A percentile compares a stretch with the other conserved stretches of the same genome.
Conservation (phyloP, 345 rosid species). For the Lenwebbia sp. region DNA sequence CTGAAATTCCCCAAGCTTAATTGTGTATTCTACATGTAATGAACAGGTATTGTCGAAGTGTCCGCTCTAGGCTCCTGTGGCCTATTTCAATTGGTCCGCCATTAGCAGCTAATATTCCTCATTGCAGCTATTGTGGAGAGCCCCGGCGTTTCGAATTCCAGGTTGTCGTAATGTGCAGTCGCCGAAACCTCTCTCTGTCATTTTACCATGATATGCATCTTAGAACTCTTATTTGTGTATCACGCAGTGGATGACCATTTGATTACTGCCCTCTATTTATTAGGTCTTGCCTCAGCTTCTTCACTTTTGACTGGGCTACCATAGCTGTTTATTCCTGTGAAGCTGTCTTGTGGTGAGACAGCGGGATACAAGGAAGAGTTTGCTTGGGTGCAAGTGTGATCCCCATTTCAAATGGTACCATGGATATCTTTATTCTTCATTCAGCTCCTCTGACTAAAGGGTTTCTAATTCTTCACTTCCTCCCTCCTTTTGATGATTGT, state of each 20-base stretch:
- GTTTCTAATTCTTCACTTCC: no score
- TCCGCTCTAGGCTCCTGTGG: constrained; percentile 58
- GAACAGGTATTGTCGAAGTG: constrained; percentile 36
- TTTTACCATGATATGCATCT: background rate
- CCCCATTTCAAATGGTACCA: constrained; percentile 5
- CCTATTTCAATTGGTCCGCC: constrained; percentile 55
- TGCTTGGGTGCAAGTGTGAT: constrained; percentile 60
- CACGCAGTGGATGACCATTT: background rate
- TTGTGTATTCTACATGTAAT: background rate
- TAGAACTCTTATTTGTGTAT: background rate
- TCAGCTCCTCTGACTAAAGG: background rate
- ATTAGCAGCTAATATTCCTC: constrained; percentile 50
- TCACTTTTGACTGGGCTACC: constrained; percentile 76
- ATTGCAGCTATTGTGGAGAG: constrained; percentile 62
- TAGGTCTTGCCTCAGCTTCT: constrained; percentile 84
- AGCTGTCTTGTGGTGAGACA: constrained; percentile 60
- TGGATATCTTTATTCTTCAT: background rate
- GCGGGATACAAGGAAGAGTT: constrained; percentile 57
- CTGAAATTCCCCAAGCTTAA: background rate
- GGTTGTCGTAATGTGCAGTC: constrained; percentile 14
- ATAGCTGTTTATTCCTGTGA: constrained; percentile 62
- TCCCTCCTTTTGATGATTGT: background rate
- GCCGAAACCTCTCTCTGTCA: background rate
- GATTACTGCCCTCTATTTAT: background rate
- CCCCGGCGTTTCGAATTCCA: constrained; percentile 65